phyloP scores from a whole-genome alignment of 1,284 basidiomycete species.

The Psilocybe mexicana region DNA sequence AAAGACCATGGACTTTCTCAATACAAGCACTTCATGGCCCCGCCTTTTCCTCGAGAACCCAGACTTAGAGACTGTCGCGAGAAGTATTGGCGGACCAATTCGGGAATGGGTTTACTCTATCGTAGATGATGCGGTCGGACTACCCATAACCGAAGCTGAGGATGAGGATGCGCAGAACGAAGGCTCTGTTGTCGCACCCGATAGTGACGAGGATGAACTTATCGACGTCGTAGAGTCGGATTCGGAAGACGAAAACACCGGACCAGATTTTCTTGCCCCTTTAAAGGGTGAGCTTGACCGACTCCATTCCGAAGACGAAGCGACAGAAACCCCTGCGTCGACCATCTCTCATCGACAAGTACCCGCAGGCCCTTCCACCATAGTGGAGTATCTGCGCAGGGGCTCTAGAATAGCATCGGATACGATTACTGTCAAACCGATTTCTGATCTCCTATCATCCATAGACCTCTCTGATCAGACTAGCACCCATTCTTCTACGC shows the following conservation, averaged over 20 bases:
- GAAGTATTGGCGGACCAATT: conserved; percentile 61
- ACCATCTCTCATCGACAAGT: conserved; percentile 33
- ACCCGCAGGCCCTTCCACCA: conserved; percentile 34
- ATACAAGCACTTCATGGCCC: conserved; percentile 67
- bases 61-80: conserved; percentile 63
- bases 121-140: conserved; percentile 63
- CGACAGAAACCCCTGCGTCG: conserved; percentile 31
- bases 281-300: conserved; percentile 68
- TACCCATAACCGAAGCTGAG: conserved; percentile 39
- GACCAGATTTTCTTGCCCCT: conserved; percentile 58
- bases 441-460: conserved; percentile 47
- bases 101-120: conserved; percentile 71
- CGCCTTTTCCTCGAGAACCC: conserved; percentile 75
- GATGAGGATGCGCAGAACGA: conserved; percentile 20
- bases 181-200: conserved; percentile 34
- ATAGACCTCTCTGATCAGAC: conserved; percentile 33
- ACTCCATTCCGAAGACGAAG: conserved; percentile 41
- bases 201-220: conserved; percentile 63
- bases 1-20: conserved; percentile 58
- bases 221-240: conserved; percentile 48
- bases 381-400: conserved; percentile 73
- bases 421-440: conserved; percentile 49
- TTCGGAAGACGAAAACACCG: conserved; percentile 35
- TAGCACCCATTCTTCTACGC: conserved; percentile 27
- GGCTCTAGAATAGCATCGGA: conserved; percentile 67